Base-by-base conservation (phyloP, 129 eudicot species). In the Saposhnikovia divaricata region DNA sequence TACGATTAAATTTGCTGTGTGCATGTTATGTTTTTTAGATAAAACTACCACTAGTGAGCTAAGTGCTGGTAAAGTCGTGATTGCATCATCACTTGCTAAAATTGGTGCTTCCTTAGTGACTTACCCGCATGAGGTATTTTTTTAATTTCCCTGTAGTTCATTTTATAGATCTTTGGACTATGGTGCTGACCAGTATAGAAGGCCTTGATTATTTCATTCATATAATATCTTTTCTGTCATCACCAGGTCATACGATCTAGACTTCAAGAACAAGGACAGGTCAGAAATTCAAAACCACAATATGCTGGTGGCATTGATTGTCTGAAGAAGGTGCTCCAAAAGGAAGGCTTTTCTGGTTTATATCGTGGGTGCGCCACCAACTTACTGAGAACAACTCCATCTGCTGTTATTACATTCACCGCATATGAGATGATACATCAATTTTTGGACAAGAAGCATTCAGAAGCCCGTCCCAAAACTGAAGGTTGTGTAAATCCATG, bases 201-300 rank as follows among this genome's bases (percentile, higher is more conserved):
- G 38, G 7, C 39, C 12, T 43, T 72, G 27, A 75, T 57, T 37
- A 46, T 70, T 37, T 0, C 8, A 10, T 50, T 63, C 18, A 69
- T 13, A 19, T 47, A 14, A 43, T 14, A 63, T 5, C 28, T 39
- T 5, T 59, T 28, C 7, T 8, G 79, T 12, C 81, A 11, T 48
- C 31, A 11, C 82, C 91, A 95, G 99, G 99, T 95, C 53, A 87
- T 95, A 11, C 94, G 97, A 23, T 95, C 99, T 21, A 90, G 91
- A 82, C 89, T 92, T 37, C 99, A 95, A 88, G 99, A 95, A 81
- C 99, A 95, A 84, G 99, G 99, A 42, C 96, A 92, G 73, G 34
- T 72, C 7, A 87, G 90, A 50, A 89, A 86, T 69, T 51, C 86
- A 0, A 88, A 87, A 68, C 61, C 81, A 3, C 93, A 84, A 53